These are phyloP conservation scores for Salvia splendens DNA, from an alignment of 257 asterid species.

Conservation along the genomic window DNA sequence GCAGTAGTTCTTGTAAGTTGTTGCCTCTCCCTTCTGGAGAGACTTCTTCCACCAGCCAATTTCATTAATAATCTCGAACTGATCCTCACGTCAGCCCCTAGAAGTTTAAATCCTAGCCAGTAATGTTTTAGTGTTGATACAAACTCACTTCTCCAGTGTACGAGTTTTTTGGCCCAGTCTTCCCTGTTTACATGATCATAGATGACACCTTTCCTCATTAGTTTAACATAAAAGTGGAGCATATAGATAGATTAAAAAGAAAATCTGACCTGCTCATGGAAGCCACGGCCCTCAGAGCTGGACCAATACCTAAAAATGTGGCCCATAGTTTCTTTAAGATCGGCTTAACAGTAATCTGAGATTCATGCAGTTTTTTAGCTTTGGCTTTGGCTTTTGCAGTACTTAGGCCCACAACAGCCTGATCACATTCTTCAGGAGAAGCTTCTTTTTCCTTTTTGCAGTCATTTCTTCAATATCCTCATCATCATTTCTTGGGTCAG, in stretches of 20 bases:
- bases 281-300: slow-evolving; percentile 73
- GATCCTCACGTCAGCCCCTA: slow-evolving; percentile 93
- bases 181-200: slow-evolving; percentile 50
- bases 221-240: slow-evolving; percentile 12
- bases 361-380: slow-evolving; percentile 67
- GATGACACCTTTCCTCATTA: slow-evolving; percentile 1
- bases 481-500: slow-evolving; percentile 62
- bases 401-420: slow-evolving; percentile 82
- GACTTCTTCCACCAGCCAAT: slow-evolving; percentile 81
- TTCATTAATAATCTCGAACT: slow-evolving; percentile 76
- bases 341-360: slow-evolving; percentile 51
- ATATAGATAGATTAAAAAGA: background rate
- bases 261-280: slow-evolving; percentile 74
- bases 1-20: slow-evolving; percentile 92
- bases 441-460: slow-evolving; percentile 72
- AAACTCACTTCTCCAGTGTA: slow-evolving; percentile 81
- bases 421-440: slow-evolving; percentile 92
- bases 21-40: slow-evolving; percentile 90
- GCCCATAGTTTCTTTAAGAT: slow-evolving; percentile 59
- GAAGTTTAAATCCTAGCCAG: slow-evolving; percentile 87
- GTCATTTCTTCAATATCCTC: slow-evolving; percentile 54
- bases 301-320: slow-evolving; percentile 71
- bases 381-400: slow-evolving; percentile 89
- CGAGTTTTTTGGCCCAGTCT: slow-evolving; percentile 79
- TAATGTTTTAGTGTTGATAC: slow-evolving; percentile 82